Evolutionary conservation across 371 early-diverging fungal species (phyloP).

Genomic region (Mucor indicus): DNA sequence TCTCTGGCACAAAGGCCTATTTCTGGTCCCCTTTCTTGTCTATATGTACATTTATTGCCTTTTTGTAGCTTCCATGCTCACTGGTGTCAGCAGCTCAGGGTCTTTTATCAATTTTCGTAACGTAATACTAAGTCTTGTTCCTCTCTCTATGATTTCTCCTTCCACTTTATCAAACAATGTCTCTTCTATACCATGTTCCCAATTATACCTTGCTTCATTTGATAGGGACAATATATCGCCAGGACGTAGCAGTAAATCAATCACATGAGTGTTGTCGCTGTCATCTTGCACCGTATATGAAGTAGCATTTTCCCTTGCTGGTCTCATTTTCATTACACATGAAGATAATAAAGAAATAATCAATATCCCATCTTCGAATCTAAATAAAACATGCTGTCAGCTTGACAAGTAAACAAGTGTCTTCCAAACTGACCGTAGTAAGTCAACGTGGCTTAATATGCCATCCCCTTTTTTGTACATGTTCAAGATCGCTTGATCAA

Average conservation of each 20-base stretch:
- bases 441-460: slow-evolving; percentile 41
- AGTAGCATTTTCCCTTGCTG: slow-evolving; percentile 6
- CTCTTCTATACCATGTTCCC: slow-evolving; percentile 46
- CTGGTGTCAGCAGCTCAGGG: too few species aligned
- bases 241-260: slow-evolving; percentile 28
- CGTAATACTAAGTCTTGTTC: slow-evolving; percentile 41
- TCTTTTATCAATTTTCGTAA: slow-evolving; percentile 34
- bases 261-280: background rate
- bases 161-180: slow-evolving; percentile 18
- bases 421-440: too few species aligned
- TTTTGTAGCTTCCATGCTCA: too few species aligned
- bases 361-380: slow-evolving; percentile 48
- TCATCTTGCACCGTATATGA: background rate
- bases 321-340: slow-evolving; percentile 43
- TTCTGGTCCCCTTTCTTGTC: too few species aligned
- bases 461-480: slow-evolving; percentile 45
- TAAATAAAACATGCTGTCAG: slow-evolving; percentile 1
- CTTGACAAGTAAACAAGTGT: too few species aligned
- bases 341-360: slow-evolving; percentile 41
- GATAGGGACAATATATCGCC: slow-evolving; percentile 39
- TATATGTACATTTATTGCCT: too few species aligned
- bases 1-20: too few species aligned
- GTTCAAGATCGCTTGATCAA: slow-evolving; percentile 48
- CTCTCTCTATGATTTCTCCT: slow-evolving; percentile 30
- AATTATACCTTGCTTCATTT: slow-evolving; percentile 35